Evolutionary conservation across 140 eudicot species (phyloP).

Genomic region (Bidens hawaiensis): DNA sequence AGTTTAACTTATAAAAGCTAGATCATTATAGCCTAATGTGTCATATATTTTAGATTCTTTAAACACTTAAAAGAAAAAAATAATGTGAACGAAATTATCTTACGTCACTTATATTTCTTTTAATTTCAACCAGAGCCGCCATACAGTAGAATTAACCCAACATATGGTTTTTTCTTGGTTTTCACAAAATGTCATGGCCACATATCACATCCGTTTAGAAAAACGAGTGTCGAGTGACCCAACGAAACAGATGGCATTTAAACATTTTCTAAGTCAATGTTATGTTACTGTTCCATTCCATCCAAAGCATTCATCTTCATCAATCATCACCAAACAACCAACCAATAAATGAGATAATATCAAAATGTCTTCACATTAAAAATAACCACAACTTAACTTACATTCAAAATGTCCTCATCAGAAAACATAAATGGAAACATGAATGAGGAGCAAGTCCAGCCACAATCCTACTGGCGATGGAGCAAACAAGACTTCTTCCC

Average conservation of each 20-base stretch:
- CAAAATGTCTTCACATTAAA: neutral
- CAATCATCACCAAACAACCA: neutral
- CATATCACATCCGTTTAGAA: constrained; percentile 1
- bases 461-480: constrained; percentile 63
- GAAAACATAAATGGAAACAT: constrained; percentile 16
- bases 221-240: constrained; percentile 7
- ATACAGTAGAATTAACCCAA: neutral
- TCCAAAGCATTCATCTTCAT: neutral
- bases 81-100: too few species aligned
- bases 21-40: too few species aligned
- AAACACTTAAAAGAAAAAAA: too few species aligned
- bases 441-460: constrained; percentile 18
- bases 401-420: constrained; percentile 25
- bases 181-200: neutral
- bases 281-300: too few species aligned
- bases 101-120: too few species aligned
- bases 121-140: neutral
- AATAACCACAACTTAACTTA: neutral
- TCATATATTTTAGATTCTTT: too few species aligned
- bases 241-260: neutral
- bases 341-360: neutral
- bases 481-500: constrained; percentile 81
- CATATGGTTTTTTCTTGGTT: neutral
- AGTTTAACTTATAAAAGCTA: too few species aligned
- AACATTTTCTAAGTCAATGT: neutral